Conservation (phyloP, 179 eudicot species). For the Camellia oleifera region DNA sequence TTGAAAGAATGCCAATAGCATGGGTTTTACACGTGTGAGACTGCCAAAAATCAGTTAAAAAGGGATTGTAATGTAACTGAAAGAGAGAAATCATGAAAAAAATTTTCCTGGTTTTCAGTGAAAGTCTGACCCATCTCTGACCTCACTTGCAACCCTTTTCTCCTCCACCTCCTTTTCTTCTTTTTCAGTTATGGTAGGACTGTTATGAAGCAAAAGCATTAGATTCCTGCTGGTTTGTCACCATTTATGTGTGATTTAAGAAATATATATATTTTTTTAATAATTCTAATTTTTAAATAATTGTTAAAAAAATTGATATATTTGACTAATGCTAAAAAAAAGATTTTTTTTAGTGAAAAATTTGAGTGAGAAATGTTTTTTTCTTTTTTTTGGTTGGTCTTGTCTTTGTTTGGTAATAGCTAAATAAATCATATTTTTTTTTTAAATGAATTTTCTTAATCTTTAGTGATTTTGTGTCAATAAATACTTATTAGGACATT, state of each 20-base stretch:
- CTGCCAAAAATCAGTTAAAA: slow-evolving; percentile 51
- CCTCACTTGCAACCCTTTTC: slow-evolving; percentile 30
- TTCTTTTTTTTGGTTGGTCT: no score
- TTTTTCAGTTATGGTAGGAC: slow-evolving; percentile 21
- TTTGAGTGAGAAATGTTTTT: no score
- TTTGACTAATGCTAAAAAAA: no score
- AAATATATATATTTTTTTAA: no score
- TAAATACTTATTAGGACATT: no score
- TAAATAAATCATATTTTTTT: no score
- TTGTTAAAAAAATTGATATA: no score
- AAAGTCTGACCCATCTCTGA: slow-evolving; percentile 26
- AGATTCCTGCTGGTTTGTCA: slow-evolving; percentile 47
- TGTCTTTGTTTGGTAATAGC: no score
- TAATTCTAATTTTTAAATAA: no score
- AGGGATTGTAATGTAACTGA: slow-evolving; percentile 25
- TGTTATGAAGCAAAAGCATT: slow-evolving; percentile 31
- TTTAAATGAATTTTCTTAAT: no score
- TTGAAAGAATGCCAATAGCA: slow-evolving; percentile 29
- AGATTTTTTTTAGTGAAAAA: no score
- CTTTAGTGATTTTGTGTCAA: no score
- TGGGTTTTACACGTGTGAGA: slow-evolving; percentile 38
- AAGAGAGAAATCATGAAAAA: slow-evolving; percentile 25
- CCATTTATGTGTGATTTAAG: slow-evolving; percentile 9
- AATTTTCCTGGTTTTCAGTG: slow-evolving; percentile 63
- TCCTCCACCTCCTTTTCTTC: slow-evolving; percentile 19